These are phyloP conservation scores for Kodamaea sp. DNA, from an alignment of 1,139 yeast genomes.

Conservation along the genomic window DNA sequence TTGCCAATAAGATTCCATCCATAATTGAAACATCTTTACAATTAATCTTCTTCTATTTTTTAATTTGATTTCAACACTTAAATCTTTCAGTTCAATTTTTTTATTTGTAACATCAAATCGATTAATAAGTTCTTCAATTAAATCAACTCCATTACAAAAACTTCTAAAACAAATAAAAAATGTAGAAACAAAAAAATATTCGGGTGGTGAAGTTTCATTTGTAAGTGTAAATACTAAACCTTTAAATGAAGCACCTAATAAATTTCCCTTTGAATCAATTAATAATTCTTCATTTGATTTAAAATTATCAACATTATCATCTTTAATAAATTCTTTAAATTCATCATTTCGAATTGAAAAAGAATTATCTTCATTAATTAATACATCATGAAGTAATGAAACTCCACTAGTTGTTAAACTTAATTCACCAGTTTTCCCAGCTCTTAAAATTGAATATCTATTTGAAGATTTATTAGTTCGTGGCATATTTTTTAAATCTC, in stretches of 20 bases:
- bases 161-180: conserved; percentile 79
- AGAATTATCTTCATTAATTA: conserved; percentile 41
- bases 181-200: conserved; percentile 66
- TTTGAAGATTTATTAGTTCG: conserved; percentile 15
- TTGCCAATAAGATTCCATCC: conserved; percentile 91
- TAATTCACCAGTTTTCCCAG: conserved; percentile 53
- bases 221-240: conserved; percentile 71
- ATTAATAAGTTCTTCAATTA: conserved; percentile 64
- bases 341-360: conserved; percentile 42
- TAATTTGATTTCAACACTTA: conserved; percentile 47
- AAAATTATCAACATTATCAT: conserved; percentile 9
- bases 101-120: conserved; percentile 57
- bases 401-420: conserved; percentile 59
- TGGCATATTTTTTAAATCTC: conserved; percentile 19
- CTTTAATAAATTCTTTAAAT: conserved; percentile 30
- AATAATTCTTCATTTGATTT: conserved; percentile 43
- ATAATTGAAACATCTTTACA: conserved; percentile 64
- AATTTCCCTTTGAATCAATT: conserved; percentile 46
- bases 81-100: conserved; percentile 28
- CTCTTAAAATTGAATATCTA: conserved; percentile 60
- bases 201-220: conserved; percentile 67
- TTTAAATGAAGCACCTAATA: conserved; percentile 76
- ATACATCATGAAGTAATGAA: conserved; percentile 47
- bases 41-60: conserved; percentile 66
- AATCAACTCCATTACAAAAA: conserved; percentile 65